Evolutionary conservation across 2,329 filamentous ascomycete species (phyloP), one percentile per base, ranked within the genome.

Genomic region (Emmonsiellopsis sp.): DNA sequence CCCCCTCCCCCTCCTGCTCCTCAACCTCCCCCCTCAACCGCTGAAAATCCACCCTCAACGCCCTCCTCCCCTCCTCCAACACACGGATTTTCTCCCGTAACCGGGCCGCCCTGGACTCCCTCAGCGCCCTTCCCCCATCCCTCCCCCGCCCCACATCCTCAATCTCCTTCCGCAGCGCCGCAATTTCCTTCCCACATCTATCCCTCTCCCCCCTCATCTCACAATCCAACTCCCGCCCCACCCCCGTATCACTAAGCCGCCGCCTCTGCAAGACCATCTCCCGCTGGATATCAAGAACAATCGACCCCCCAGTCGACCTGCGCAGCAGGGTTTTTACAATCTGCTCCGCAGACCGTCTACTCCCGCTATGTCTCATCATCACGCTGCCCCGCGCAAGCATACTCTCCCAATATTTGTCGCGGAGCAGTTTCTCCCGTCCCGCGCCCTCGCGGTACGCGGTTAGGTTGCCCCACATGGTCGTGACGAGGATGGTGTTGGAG

Each of bases 391-490:
- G 46, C 11, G 16, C 15, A 35, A 49, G 46, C 7, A 49, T 37
- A 13, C 34, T 30, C 3, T 16, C 11, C 46, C 46, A 49, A 35
- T 49, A 49, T 7, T 16, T 11, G 7, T 49, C 46, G 8, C 46
- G 32, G 9, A 49, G 34, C 20, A 38, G 34, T 35, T 31, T 49
- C 34, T 49, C 46, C 10, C 16, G 46, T n/a, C 16, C 31, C 15
- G 7, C 16, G 7, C 46, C 32, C 11, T 49, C 46, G 16, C 38
- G 7, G 16, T 30, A 38, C 10, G 5, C 30, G 46, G 1, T 34
- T n/a, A 53, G 16, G 2, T 38, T 37, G 15, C 15, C 31, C 58
- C 58, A 59, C 41, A 54, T 51, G 2, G 49, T 57, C 5, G 58
- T 59, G 15, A 15, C 37, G 11, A 59, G 48, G 30, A 45, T 35